Evolutionary conservation across 805 yeast species (phyloP).

Genomic region (Hanseniaspora clermontiae): DNA sequence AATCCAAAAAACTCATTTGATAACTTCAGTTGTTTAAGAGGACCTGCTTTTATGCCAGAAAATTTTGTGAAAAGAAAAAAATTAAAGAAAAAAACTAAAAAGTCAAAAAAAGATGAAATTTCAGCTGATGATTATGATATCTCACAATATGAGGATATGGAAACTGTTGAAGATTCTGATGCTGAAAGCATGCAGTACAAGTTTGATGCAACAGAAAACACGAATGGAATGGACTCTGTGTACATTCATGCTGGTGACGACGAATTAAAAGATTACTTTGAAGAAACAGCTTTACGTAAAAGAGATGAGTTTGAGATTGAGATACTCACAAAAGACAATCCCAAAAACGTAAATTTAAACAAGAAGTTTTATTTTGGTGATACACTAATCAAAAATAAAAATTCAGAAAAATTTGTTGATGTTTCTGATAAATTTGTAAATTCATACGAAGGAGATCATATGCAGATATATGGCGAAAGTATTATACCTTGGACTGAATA

Average conservation of each 20-base stretch:
- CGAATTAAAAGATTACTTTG: conserved; percentile 15
- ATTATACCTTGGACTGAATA: conserved; percentile 23
- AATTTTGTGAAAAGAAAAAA: conserved; percentile 16
- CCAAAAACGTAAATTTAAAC: background rate
- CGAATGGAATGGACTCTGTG: background rate
- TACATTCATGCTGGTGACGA: background rate
- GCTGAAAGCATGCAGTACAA: background rate
- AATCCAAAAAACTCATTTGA: conserved; percentile 61
- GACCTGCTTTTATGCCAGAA: conserved; percentile 50
- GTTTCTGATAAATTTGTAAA: background rate
- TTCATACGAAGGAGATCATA: conserved; percentile 13
- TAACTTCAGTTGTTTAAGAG: conserved; percentile 63
- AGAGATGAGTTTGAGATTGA: conserved; percentile 21
- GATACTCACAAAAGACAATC: background rate
- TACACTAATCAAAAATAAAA: background rate
- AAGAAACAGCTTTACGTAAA: conserved; percentile 15
- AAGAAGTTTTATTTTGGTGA: background rate
- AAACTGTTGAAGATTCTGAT: background rate
- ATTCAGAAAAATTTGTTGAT: background rate
- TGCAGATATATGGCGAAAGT: conserved; percentile 17
- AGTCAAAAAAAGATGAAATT: conserved; percentile 18
- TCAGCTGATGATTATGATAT: conserved; percentile 19
- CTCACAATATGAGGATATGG: conserved; percentile 13
- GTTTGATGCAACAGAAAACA: background rate
- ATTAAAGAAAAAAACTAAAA: background rate